Evolutionary conservation across 495 filamentous ascomycete species (phyloP).

Genomic region (Darksidea phi): DNA sequence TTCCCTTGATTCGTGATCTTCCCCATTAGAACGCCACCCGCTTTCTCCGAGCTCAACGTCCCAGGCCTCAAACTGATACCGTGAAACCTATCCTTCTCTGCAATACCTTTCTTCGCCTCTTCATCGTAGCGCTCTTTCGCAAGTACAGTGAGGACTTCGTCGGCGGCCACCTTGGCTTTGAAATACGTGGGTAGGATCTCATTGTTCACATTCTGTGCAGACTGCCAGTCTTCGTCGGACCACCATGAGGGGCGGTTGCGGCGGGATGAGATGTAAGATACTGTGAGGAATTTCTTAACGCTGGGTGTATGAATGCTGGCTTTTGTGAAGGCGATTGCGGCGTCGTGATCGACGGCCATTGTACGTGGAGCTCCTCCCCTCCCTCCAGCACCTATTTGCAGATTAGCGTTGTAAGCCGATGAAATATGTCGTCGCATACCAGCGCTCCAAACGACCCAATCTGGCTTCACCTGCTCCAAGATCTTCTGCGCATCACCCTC

Average conservation of each 20-base stretch:
- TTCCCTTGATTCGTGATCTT: constrained; percentile 56
- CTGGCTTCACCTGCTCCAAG: constrained; percentile 58
- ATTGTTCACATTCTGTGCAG: constrained; percentile 52
- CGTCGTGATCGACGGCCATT: constrained; percentile 57
- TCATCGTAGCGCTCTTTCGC: constrained; percentile 48
- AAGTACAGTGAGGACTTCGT: constrained; percentile 64
- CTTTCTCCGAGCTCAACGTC: constrained; percentile 56
- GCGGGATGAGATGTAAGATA: constrained; percentile 66
- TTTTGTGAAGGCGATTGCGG: constrained; percentile 67
- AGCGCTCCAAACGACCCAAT: constrained; percentile 79
- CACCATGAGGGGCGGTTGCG: constrained; percentile 64
- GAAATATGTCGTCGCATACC: constrained; percentile 52
- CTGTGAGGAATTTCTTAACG: constrained; percentile 70
- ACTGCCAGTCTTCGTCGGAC: constrained; percentile 57
- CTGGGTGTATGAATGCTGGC: constrained; percentile 58
- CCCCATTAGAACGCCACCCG: constrained; percentile 62
- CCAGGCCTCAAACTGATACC: constrained; percentile 72
- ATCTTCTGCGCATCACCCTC: constrained; percentile 60
- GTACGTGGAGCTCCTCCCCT: constrained; percentile 67
- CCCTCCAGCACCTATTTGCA: constrained; percentile 63
- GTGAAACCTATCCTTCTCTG: constrained; percentile 49
- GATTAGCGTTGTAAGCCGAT: neutral
- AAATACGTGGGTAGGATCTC: constrained; percentile 63
- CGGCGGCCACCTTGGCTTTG: constrained; percentile 72
- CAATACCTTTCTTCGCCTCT: constrained; percentile 31